These are phyloP conservation scores for Suillus cothurnatus DNA, from an alignment of 768 basidiomycete genomes.

Conservation along the genomic window DNA sequence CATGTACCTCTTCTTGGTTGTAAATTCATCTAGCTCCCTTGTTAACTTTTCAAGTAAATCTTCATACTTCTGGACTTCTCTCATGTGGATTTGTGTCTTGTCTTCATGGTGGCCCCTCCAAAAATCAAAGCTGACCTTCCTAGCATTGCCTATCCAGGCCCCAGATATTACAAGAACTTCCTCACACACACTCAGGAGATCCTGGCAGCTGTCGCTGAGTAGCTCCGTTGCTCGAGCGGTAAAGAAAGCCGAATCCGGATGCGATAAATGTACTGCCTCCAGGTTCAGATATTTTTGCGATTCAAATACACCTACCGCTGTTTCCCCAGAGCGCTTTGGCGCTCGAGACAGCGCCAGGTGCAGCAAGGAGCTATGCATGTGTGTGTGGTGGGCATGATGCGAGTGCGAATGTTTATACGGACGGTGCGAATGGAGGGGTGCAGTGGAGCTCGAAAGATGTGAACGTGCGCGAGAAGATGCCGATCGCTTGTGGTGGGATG, in stretches of 20 bases:
- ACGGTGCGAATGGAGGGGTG: constrained; percentile 14
- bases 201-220: constrained; percentile 54
- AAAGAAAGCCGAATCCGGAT: constrained; percentile 48
- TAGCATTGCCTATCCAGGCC: constrained; percentile 52
- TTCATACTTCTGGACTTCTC: constrained; percentile 40
- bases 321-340: constrained; percentile 38
- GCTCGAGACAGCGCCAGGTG: constrained; percentile 37
- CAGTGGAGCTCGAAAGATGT: constrained; percentile 15
- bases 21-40: constrained; percentile 47
- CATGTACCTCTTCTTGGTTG: constrained; percentile 50
- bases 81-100: constrained; percentile 33
- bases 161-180: constrained; percentile 42
- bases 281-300: constrained; percentile 69
- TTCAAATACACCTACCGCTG: constrained; percentile 74
- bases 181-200: constrained; percentile 48
- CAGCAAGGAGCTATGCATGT: constrained; percentile 41
- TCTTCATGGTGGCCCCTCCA: constrained; percentile 34
- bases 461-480: background rate
- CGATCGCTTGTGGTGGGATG: constrained; percentile 4
- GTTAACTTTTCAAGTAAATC: constrained; percentile 40
- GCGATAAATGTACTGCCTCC: constrained; percentile 54
- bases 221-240: constrained; percentile 46
- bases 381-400: constrained; percentile 36
- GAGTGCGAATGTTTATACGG: constrained; percentile 20
- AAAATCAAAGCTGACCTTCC: constrained; percentile 39